phyloP scores from a whole-genome alignment of 768 basidiomycete genomes.

The Macrocybe gigantea region DNA sequence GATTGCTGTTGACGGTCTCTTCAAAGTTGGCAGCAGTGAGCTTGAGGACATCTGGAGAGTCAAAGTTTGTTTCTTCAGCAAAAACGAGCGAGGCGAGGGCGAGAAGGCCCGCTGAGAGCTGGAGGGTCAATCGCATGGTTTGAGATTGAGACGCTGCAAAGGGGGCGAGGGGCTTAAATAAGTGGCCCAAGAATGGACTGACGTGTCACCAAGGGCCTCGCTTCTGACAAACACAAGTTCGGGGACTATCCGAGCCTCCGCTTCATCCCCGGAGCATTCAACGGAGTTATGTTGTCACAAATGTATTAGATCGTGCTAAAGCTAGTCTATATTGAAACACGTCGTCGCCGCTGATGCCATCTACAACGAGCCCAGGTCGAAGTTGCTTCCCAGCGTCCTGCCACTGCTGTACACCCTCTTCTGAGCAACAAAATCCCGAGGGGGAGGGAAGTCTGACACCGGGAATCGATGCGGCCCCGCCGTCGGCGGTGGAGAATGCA shows the following conservation, averaged over 20 bases:
- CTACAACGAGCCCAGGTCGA: conserved; percentile 44
- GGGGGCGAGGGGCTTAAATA: conserved; percentile 10
- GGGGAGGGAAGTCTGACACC: conserved; percentile 72
- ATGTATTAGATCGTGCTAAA: no score
- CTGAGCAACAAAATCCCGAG: conserved; percentile 50
- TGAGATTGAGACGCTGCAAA: conserved; percentile 15
- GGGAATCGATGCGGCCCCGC: conserved; percentile 71
- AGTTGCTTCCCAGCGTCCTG: conserved; percentile 63
- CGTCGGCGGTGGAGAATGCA: conserved; percentile 50
- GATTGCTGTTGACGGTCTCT: conserved; percentile 53
- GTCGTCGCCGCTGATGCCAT: conserved; percentile 4
- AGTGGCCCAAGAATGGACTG: conserved; percentile 23
- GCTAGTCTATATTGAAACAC: conserved; percentile 1
- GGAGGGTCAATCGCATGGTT: conserved; percentile 63
- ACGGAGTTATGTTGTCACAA: no score
- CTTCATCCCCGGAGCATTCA: conserved; percentile 3
- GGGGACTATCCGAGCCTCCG: conserved; percentile 3
- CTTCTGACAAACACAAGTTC: conserved; percentile 11
- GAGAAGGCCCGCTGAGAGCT: conserved; percentile 46
- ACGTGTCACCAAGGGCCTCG: conserved; percentile 37
- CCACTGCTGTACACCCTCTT: conserved; percentile 60
- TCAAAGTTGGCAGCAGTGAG: conserved; percentile 70
- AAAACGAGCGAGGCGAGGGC: conserved; percentile 44
- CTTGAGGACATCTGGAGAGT: conserved; percentile 75
- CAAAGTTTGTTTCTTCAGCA: conserved; percentile 59